Evolutionary conservation across 768 basidiomycete species (phyloP).

Genomic region (Mycena rosella): DNA sequence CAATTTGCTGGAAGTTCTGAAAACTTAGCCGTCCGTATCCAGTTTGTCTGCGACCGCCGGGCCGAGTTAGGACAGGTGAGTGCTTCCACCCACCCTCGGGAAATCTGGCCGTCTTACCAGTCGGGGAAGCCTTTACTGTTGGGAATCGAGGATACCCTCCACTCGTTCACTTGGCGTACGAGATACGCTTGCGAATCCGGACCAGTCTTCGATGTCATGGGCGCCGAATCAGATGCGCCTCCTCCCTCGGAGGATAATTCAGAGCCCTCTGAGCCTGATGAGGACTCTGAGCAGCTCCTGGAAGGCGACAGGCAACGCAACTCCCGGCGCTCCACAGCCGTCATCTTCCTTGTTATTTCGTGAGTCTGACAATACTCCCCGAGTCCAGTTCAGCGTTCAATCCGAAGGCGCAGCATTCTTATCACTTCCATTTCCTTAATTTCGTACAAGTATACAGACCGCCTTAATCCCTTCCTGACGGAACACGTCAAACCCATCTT

Average conservation of each 20-base stretch:
- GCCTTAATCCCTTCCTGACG: slow-evolving; percentile 20
- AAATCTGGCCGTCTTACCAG: not conserved
- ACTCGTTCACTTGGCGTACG: slow-evolving; percentile 27
- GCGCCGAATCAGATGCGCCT: slow-evolving; percentile 1
- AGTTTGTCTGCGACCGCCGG: slow-evolving; percentile 18
- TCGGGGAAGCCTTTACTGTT: slow-evolving; percentile 15
- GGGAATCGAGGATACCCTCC: not conserved
- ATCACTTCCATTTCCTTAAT: slow-evolving; percentile 27
- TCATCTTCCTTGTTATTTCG: slow-evolving; percentile 29
- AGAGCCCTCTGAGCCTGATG: slow-evolving; percentile 15
- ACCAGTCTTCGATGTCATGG: not conserved
- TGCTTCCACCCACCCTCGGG: not conserved
- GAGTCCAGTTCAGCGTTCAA: not conserved
- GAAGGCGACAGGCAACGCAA: slow-evolving; percentile 25
- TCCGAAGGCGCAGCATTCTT: not conserved
- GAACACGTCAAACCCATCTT: slow-evolving; percentile 14
- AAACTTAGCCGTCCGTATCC: slow-evolving; percentile 2
- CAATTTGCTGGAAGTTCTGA: slow-evolving; percentile 2
- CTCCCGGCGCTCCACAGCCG: slow-evolving; percentile 26
- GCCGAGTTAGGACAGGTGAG: slow-evolving; percentile 9
- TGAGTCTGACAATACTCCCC: not conserved
- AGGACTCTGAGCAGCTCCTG: slow-evolving; percentile 30
- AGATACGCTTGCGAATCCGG: slow-evolving; percentile 19
- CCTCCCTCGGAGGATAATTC: slow-evolving; percentile 19
- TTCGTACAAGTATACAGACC: slow-evolving; percentile 29